Base-by-base conservation (phyloP, 164 flowering plant species). In the Malania oleifera region DNA sequence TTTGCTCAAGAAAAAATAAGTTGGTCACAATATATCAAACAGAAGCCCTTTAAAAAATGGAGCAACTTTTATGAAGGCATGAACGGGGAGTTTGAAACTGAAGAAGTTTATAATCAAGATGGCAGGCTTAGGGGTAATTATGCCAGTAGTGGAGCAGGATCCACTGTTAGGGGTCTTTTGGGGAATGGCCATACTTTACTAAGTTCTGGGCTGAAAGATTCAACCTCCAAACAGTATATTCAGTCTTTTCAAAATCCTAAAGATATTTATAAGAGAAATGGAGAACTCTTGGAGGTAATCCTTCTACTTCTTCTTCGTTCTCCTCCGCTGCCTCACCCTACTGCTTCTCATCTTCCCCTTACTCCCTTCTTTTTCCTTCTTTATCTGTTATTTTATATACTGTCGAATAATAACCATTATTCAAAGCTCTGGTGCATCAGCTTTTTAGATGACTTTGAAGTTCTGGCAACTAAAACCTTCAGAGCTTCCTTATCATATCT, bases 261-360 rank as follows among this genome's bases (percentile, higher is more conserved):
- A 73, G 96, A 86, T 66, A 66, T 85, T 51, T 73, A 66, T 62
- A 86, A 69, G 77, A 81, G 77, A 77, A 89, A 69, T 75, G 99
- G 99, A 65, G 96, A 95, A 67, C 88, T 91, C 38, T 58, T 95
- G 50, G 97, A 95, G 96, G 99, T 86, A 74, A 65, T 26, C 66
- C 18, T 41, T 67, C 23, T 14, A 19, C 23, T 28, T 12, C 55
- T 1, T 52, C 15, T 48, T n/a, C n/a, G n/a, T 48, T 20, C 3
- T 7, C 14, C 26, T 46, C 18, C 50, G 10, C 7, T 46, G 5
- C 45, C 54, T 11, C 34, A 40, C 40, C 54, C 10, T 38, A 40
- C 40, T 18, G 23, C 37, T 11, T 47, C 15, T 59, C 11, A 5
- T 44, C 25, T 29, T 19, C 28, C 25, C 24, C n/a, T n/a, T n/a